Evolutionary conservation across 2,329 filamentous ascomycete genomes (phyloP).

Genomic region (Boeremia exigua): DNA sequence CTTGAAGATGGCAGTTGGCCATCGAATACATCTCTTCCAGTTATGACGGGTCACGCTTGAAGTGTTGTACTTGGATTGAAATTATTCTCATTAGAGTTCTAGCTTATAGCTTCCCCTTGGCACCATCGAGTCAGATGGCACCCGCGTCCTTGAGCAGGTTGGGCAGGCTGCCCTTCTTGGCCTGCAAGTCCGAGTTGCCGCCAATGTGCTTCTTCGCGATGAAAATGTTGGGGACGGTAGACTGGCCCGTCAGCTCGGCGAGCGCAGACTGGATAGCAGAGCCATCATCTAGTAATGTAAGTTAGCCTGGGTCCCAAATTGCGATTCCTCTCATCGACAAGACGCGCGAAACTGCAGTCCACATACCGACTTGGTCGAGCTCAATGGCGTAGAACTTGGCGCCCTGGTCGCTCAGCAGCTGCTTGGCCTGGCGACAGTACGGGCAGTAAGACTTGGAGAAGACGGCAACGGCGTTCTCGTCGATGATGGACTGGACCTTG

Average conservation of each 20-base stretch:
- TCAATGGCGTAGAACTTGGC: conserved; percentile 80
- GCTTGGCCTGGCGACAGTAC: conserved; percentile 84
- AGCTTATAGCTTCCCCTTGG: conserved; percentile 8
- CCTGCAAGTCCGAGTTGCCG: conserved; percentile 89
- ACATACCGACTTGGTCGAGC: conserved; percentile 82
- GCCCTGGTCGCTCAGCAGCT: conserved; percentile 69
- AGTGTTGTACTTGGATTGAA: neutral
- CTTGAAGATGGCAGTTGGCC: conserved; percentile 29
- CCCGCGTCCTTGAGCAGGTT: conserved; percentile 68
- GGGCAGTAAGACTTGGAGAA: conserved; percentile 98
- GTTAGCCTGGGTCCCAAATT: neutral
- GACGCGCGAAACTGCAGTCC: neutral
- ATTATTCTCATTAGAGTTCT: neutral
- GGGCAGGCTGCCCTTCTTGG: conserved; percentile 68
- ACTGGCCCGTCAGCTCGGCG: conserved; percentile 78
- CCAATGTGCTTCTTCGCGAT: conserved; percentile 92
- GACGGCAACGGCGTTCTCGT: conserved; percentile 88
- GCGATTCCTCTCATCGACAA: neutral
- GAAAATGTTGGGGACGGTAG: conserved; percentile 94
- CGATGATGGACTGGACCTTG: conserved; percentile 85
- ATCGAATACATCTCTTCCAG: conserved; percentile 26
- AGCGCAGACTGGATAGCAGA: conserved; percentile 83
- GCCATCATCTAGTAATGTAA: conserved; percentile 71
- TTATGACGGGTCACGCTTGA: neutral
- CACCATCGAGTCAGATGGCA: conserved; percentile 59